A percentile compares a stretch with the other conserved stretches of the same genome.
These are phyloP conservation scores for Davidsoniella neocaledoniae DNA, from an alignment of 2,329 filamentous ascomycete species.

Conservation along the genomic window DNA sequence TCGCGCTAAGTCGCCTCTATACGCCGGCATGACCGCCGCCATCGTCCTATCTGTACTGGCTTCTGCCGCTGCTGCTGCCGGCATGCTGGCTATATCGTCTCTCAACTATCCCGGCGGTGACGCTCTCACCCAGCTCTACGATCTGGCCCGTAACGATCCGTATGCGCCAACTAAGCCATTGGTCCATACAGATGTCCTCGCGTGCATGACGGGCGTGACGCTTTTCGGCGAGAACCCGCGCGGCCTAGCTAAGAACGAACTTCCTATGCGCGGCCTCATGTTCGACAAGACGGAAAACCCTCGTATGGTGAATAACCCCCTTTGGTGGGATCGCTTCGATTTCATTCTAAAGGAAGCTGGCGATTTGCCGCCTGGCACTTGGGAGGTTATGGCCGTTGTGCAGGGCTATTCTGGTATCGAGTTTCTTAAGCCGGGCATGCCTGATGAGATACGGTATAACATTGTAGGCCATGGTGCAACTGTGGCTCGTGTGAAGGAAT, in stretches of 20 bases:
- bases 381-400: slow-evolving; percentile 40
- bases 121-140: slow-evolving; percentile 44
- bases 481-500: slow-evolving; percentile 23
- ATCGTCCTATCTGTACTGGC: slow-evolving; percentile 43
- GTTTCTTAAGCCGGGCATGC: slow-evolving; percentile 32
- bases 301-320: slow-evolving; percentile 25
- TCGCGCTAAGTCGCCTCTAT: slow-evolving; percentile 41
- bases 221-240: slow-evolving; percentile 40
- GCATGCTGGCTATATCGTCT: slow-evolving; percentile 61
- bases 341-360: slow-evolving; percentile 43
- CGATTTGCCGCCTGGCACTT: slow-evolving; percentile 29
- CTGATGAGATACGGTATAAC: slow-evolving; percentile 13
- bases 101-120: slow-evolving; percentile 89
- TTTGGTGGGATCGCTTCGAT: slow-evolving; percentile 48
- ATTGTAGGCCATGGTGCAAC: slow-evolving; percentile 30
- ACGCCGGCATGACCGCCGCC: slow-evolving; percentile 34
- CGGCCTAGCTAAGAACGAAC: slow-evolving; percentile 18
- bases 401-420: slow-evolving; percentile 43
- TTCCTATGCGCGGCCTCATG: slow-evolving; percentile 17
- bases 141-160: slow-evolving; percentile 18
- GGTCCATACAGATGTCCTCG: slow-evolving; percentile 44
- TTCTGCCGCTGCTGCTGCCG: slow-evolving; percentile 43
- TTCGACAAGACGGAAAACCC: slow-evolving; percentile 49
- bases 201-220: slow-evolving; percentile 56
- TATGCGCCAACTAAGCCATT: slow-evolving; percentile 20